These are phyloP conservation scores for Rubroboletus satanas DNA, from an alignment of 768 basidiomycete species.

Conservation along the genomic window DNA sequence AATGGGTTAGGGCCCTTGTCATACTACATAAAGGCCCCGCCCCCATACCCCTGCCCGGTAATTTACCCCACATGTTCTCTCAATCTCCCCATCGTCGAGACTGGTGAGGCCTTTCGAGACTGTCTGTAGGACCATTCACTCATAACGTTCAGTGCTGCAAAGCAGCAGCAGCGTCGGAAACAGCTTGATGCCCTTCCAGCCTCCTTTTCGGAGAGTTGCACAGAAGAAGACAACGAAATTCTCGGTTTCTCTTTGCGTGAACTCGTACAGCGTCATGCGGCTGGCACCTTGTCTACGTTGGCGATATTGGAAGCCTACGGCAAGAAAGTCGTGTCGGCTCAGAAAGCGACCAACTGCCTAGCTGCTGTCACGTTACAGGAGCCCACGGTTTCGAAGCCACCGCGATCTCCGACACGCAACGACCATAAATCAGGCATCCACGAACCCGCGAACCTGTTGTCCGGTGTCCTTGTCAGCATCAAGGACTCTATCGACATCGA, in stretches of 20 bases:
- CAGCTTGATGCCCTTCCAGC: slow-evolving; percentile 30
- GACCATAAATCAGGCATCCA: not conserved
- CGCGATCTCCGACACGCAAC: slow-evolving; percentile 6
- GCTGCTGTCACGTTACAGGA: slow-evolving; percentile 43
- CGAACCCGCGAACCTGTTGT: slow-evolving; percentile 26
- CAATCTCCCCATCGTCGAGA: slow-evolving; percentile 25
- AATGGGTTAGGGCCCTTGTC: not conserved
- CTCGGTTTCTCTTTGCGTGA: slow-evolving; percentile 36
- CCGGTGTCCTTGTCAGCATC: slow-evolving; percentile 47
- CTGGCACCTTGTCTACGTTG: slow-evolving; percentile 24
- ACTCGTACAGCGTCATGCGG: slow-evolving; percentile 33
- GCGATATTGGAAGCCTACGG: slow-evolving; percentile 39
- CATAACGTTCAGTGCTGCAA: slow-evolving; percentile 26
- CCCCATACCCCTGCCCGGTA: not conserved
- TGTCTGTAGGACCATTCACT: not conserved
- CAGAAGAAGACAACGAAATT: slow-evolving; percentile 35
- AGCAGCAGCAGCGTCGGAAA: slow-evolving; percentile 31
- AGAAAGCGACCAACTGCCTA: slow-evolving; percentile 47
- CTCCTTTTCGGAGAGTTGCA: slow-evolving; percentile 27
- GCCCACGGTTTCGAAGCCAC: slow-evolving; percentile 8
- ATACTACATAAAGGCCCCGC: slow-evolving; percentile 5
- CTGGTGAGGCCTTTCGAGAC: slow-evolving; percentile 22
- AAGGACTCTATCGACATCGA: slow-evolving; percentile 46
- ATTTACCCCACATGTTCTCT: slow-evolving; percentile 21
- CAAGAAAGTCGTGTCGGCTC: slow-evolving; percentile 38